Evolutionary conservation across 2,329 filamentous ascomycete species (phyloP), one percentile per base, ranked within the genome.

Genomic region (Cladosporium sp.): DNA sequence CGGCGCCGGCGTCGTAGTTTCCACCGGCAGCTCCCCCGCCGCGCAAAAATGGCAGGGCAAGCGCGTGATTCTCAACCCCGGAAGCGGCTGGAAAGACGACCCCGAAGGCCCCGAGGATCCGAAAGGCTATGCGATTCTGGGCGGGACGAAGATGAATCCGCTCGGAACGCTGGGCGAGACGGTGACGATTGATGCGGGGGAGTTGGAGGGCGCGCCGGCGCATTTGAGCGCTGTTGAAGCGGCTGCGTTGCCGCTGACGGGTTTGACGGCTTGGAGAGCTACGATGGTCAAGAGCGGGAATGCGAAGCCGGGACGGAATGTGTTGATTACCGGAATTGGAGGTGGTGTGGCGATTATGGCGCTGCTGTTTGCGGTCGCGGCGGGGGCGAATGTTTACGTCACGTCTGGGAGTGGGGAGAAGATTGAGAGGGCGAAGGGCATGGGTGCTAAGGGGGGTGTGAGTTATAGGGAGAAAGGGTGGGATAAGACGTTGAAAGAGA

Each of bases 311-410:
- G 88, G 88, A 2, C 73, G 80, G 55, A 95, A 95, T 64, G 76
- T 97, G 3, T 73, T 97, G 29, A 72, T 97, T 37, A 96, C 92
- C 3, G 92, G 92, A 0, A 95, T 97, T 68, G 92, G 92, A 0
- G 92, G 92, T 32, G 92, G 92, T 38, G 92, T 96, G 1, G 92
- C 92, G 29, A 73, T 96, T 50, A 85, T 88, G 74, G 86, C 80
- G 5, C 73, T 96, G 59, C 78, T 89, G 67, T 95, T 95, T 70
- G 90, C 82, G 9, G 82, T 85, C 11, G 89, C 82, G 8, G 72
- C 82, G 57, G 88, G 89, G 32, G 82, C 85, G 61, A 82, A 84
- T 66, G 86, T 92, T n/a, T 95, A 78, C 64, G 89, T 96, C 50
- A 92, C 85, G 1, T 89, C 84, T 50, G 84, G 88, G 7, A 84